Evolutionary conservation across 169 alveolate species (phyloP), one percentile per base, ranked within the genome.

Genomic region (Theileria equi): DNA sequence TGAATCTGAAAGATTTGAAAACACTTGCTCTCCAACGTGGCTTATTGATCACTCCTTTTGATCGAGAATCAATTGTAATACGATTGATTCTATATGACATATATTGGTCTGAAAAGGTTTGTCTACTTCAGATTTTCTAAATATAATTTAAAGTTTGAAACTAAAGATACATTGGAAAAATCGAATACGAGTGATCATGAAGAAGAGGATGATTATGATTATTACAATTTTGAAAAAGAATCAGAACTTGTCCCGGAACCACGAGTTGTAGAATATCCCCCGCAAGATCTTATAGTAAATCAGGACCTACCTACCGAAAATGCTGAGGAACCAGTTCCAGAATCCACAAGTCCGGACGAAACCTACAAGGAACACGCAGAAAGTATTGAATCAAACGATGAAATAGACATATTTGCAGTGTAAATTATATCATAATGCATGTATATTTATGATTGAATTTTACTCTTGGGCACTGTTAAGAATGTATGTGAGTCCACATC

Each of bases 401-500:
- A 63, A 44, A 77, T 62, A 23, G 83, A 73, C 34, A 73, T 73
- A 8, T 74, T 62, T 17, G 83, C 61, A 40, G 63, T 73, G 49
- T 73, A n/a, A n/a, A 2, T 4, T 29, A n/a, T n/a, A n/a, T n/a
- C n/a, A n/a, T n/a, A n/a, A n/a, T n/a, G n/a, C n/a, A n/a, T n/a
- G n/a, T n/a, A n/a, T n/a, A 11, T 53, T 28, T 28, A 53, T 13
- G 13, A 48, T 11, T 48, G 13, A n/a, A 11, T 48, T 11, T 48
- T n/a, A n/a, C n/a, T n/a, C n/a, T n/a, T n/a, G n/a, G 45, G 62
- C 79, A 40, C 74, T 67, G 79, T 80, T 83, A 31, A 60, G 84
- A 65, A 88, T 82, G 84, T 90, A 91, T 21, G 99, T 95, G 62
- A 89, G 84, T 55, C 96, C 97, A 88, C 99, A 95, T 80, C 95